phyloP scores from a whole-genome alignment of 345 rosid species.

The Microcos paniculata region DNA sequence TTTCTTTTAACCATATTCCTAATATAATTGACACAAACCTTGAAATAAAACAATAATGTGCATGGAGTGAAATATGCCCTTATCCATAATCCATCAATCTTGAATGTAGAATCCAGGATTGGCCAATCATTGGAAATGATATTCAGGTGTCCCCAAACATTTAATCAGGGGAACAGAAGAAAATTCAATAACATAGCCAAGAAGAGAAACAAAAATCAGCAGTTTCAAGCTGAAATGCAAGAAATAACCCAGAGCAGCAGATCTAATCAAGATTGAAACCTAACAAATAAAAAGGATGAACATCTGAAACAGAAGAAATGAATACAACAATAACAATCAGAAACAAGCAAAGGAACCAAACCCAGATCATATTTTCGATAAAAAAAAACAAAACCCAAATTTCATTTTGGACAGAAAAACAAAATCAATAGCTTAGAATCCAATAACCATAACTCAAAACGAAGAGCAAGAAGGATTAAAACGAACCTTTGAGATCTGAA shows the following conservation, averaged over 20 bases:
- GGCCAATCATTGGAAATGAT: background rate
- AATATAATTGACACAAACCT: background rate
- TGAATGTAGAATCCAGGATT: background rate
- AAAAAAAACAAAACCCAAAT: constrained; percentile 1
- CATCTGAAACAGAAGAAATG: background rate
- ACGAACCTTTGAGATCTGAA: constrained; percentile 12
- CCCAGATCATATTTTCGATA: background rate
- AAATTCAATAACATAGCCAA: background rate
- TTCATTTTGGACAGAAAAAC: background rate
- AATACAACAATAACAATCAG: background rate
- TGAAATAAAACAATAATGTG: background rate
- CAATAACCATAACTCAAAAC: background rate
- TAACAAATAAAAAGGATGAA: background rate
- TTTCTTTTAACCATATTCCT: background rate
- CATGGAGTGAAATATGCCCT: background rate
- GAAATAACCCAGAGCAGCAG: background rate
- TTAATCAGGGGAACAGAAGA: background rate
- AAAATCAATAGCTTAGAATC: background rate
- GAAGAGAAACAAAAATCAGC: too few relatives aligned
- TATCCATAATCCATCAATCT: background rate
- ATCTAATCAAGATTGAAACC: constrained; percentile 7
- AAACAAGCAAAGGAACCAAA: background rate
- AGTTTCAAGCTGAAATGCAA: too few relatives aligned
- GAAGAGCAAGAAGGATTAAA: background rate
- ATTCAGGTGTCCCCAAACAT: background rate